These are phyloP conservation scores for Dothidotthia symphoricarpi DNA, from an alignment of 2,329 filamentous ascomycete genomes.

Conservation along the genomic window DNA sequence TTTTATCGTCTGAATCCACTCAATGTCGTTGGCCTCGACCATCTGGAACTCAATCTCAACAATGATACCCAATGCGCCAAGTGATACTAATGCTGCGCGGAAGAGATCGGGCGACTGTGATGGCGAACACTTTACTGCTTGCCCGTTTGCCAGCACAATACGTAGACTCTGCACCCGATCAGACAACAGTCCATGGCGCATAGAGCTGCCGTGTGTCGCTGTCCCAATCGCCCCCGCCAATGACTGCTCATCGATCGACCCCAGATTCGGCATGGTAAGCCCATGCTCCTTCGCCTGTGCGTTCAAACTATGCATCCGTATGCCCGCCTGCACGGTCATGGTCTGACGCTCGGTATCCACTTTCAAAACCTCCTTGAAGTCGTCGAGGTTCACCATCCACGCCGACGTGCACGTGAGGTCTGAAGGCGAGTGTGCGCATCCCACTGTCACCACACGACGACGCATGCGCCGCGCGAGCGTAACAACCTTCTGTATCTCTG, in stretches of 20 bases:
- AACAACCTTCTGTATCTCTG: slow-evolving; percentile 80
- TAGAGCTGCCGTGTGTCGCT: slow-evolving; percentile 86
- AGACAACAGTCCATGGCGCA: slow-evolving; percentile 79
- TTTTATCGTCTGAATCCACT: slow-evolving; percentile 80
- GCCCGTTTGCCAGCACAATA: slow-evolving; percentile 79
- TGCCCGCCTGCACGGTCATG: slow-evolving; percentile 82
- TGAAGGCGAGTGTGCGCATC: slow-evolving; percentile 88
- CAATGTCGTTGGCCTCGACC: slow-evolving; percentile 76
- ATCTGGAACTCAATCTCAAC: slow-evolving; percentile 84
- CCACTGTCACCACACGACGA: slow-evolving; percentile 79
- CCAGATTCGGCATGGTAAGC: slow-evolving; percentile 84
- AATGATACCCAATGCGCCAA: slow-evolving; percentile 88
- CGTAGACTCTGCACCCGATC: slow-evolving; percentile 72
- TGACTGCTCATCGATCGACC: slow-evolving; percentile 92
- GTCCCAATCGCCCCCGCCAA: slow-evolving; percentile 91
- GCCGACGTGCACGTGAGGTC: slow-evolving; percentile 89
- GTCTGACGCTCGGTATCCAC: slow-evolving; percentile 65
- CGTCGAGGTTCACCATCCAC: slow-evolving; percentile 93
- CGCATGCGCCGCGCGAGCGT: slow-evolving; percentile 77
- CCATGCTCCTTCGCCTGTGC: slow-evolving; percentile 70
- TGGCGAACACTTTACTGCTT: slow-evolving; percentile 66
- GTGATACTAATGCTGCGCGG: slow-evolving; percentile 78
- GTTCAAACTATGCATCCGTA: slow-evolving; percentile 74
- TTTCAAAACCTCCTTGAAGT: slow-evolving; percentile 69
- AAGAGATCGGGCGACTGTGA: slow-evolving; percentile 75